Conservation (phyloP, 73 alveolate species). For the Tetrahymena elliotti region DNA sequence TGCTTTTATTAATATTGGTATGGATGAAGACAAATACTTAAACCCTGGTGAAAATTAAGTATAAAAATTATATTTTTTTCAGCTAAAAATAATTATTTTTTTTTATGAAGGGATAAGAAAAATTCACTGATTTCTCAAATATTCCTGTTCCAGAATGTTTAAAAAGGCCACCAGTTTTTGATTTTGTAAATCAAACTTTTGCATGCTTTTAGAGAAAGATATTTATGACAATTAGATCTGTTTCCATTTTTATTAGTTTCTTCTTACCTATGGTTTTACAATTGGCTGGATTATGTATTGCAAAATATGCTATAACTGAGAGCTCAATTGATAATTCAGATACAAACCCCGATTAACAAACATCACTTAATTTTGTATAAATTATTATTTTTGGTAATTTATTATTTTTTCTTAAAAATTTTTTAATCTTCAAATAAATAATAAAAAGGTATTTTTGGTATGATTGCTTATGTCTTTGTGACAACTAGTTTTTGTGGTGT, state of each 20-base stretch:
- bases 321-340: neutral
- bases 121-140: neutral
- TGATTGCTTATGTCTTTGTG: neutral
- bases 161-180: neutral
- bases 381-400: neutral
- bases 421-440: too few relatives aligned
- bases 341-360: neutral
- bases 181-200: neutral
- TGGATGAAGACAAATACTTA: constrained; percentile 20
- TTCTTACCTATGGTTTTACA: neutral
- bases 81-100: neutral
- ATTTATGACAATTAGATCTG: neutral
- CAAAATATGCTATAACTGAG: neutral
- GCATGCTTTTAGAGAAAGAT: neutral
- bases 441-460: neutral
- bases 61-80: neutral
- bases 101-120: neutral
- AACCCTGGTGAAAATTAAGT: neutral
- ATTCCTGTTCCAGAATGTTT: neutral
- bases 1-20: constrained; percentile 27
- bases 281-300: neutral
- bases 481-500: neutral
- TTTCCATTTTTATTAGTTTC: neutral
- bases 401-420: neutral
- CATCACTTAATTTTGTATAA: neutral